Base-by-base conservation (phyloP, 106 monocot species). In the Phalaenopsis aphrodite region DNA sequence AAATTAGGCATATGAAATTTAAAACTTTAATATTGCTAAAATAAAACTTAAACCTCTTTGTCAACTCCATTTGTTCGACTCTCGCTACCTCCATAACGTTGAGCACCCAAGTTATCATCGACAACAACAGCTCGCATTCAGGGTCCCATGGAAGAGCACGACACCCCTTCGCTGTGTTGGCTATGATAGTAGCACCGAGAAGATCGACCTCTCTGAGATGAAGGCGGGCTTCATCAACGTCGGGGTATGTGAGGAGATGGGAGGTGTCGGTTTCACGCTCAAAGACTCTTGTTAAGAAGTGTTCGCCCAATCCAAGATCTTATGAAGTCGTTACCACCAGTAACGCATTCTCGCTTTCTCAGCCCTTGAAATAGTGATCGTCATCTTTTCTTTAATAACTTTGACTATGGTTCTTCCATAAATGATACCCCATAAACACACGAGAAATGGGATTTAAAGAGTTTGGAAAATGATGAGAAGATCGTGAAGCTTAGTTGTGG, bases 91-190 rank as follows among this genome's bases (percentile, higher is more conserved):
- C n/a, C n/a, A n/a, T n/a, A n/a, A n/a, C n/a, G n/a, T n/a, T n/a
- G n/a, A 82, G n/a, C 30, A 88, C 90, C 43, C 90, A 90, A 83
- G 82, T 72, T 74, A 88, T 85, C 45, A 90, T 90, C 46, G 90
- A 88, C 5, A 57, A 47, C 37, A 93, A 10, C 67, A 93, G 81
- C 37, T 90, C 86, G 38, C 38, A 3, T 81, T 90, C 24, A 37
- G 89, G 86, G 78, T 87, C 87, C 58, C 87, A 66, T 87, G 87
- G 79, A 90, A 90, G 72, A 85, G 36, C 82, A 69, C 23, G 23
- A 72, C 90, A 87, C 0, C 85, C 90, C 3, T 24, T 57, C 5
- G 64, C 85, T n/a, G 87, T 83, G 68, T 52, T 56, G 39, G 69
- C 46, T 42, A 87, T 73, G 74, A 83, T 81, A 45, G 67, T 56